Percentiles rank a stretch among this genome's conserved stretches.
Conservation (phyloP, 495 filamentous ascomycete species). For the Chaetomium fimeti region DNA sequence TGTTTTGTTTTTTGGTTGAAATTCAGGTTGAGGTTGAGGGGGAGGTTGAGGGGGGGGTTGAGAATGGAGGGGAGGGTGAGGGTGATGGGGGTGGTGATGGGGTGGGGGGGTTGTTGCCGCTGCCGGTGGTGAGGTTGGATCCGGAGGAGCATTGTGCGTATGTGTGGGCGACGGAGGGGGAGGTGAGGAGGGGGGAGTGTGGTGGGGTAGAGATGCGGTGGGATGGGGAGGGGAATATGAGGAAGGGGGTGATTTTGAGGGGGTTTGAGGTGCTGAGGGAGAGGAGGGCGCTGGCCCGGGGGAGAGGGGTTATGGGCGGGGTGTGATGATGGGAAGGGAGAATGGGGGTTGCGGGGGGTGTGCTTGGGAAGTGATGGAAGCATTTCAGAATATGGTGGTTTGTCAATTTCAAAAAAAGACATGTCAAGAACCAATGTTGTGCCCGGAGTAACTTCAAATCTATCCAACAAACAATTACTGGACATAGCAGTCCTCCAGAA, state of each 20-base stretch:
- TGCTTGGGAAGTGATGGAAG: too few relatives aligned
- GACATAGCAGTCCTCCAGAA: neutral
- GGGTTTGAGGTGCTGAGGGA: neutral
- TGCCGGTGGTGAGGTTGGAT: neutral
- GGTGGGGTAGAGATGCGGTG: neutral
- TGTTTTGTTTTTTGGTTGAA: neutral
- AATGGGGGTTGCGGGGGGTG: too few relatives aligned
- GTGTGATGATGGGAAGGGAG: neutral
- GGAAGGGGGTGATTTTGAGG: neutral
- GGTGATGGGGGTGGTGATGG: neutral
- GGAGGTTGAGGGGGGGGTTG: neutral
- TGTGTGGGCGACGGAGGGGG: neutral
- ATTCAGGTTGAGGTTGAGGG: neutral
- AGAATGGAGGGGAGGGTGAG: neutral
- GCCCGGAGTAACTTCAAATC: neutral
- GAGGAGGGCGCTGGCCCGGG: neutral
- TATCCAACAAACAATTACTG: neutral
- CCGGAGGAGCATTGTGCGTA: slow-evolving; percentile 1
- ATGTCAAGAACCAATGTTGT: neutral
- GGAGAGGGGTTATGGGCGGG: neutral
- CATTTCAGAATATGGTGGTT: too few relatives aligned
- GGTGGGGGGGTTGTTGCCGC: neutral
- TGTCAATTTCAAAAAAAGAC: neutral
- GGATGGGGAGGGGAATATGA: neutral
- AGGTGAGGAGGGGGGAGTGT: neutral